Conservation (phyloP, 2,329 filamentous ascomycete species). For the Xylaria sp. region DNA sequence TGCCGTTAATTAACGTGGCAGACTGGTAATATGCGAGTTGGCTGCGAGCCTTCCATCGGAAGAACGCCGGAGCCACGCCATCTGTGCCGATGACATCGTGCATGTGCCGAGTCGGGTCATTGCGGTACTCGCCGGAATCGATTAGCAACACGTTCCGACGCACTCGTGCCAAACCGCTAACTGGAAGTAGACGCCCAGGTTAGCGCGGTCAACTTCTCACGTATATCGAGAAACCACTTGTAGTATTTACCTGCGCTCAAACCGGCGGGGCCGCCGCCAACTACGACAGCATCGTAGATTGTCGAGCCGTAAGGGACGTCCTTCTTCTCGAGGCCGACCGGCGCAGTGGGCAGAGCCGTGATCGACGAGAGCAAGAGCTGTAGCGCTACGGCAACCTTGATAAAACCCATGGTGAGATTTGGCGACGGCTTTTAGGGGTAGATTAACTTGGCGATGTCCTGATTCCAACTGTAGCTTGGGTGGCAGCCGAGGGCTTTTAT, state of each 20-base stretch:
- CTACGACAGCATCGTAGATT: slow-evolving; percentile 35
- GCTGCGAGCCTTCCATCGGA: slow-evolving; percentile 62
- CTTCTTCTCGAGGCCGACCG: not conserved
- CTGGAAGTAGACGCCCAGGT: slow-evolving; percentile 42
- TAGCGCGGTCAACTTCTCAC: not conserved
- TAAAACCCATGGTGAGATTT: slow-evolving; percentile 33
- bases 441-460: not conserved
- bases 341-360: slow-evolving; percentile 28
- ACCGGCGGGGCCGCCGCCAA: slow-evolving; percentile 35
- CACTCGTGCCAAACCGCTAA: slow-evolving; percentile 69
- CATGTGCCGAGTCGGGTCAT: slow-evolving; percentile 65
- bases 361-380: slow-evolving; percentile 30
- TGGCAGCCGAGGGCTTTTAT: not conserved
- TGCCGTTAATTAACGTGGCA: slow-evolving; percentile 61
- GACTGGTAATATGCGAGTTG: slow-evolving; percentile 63
- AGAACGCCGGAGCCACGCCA: slow-evolving; percentile 66
- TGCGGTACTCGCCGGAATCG: slow-evolving; percentile 68
- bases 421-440: not conserved
- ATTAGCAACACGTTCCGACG: slow-evolving; percentile 64
- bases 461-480: not conserved
- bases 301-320: not conserved
- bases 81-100: slow-evolving; percentile 71
- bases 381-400: slow-evolving; percentile 28
- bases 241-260: slow-evolving; percentile 31
- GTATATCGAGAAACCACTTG: not conserved